These are phyloP conservation scores for Fonticula alba DNA, from an alignment of 78 protist species.

Conservation along the genomic window DNA sequence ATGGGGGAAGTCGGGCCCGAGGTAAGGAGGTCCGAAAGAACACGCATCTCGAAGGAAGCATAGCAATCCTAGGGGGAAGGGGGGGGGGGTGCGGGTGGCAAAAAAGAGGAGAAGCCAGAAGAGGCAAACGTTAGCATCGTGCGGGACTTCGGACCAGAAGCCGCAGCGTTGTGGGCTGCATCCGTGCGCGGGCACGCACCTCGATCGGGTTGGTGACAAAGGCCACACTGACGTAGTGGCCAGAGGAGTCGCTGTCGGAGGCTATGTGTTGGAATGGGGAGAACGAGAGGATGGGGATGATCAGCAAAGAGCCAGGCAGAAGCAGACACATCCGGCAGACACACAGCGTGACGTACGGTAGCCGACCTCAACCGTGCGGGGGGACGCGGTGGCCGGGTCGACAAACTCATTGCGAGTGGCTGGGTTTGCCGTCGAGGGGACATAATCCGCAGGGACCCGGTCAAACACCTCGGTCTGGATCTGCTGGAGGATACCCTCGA, in stretches of 20 bases:
- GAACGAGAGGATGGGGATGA: no score
- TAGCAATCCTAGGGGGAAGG: neutral
- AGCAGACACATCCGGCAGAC: neutral
- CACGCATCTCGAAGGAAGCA: neutral
- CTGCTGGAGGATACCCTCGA: neutral
- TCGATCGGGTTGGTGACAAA: neutral
- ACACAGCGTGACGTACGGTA: neutral
- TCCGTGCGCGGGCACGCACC: neutral
- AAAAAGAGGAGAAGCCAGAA: neutral
- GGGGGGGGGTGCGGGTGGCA: no score
- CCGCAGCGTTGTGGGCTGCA: no score
- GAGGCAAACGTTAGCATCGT: neutral
- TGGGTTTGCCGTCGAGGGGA: neutral
- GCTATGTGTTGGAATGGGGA: neutral
- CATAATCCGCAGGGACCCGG: no score
- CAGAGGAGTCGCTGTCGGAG: neutral
- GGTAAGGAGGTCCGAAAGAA: neutral
- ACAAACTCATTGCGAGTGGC: neutral
- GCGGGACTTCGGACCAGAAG: no score
- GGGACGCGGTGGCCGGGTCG: neutral
- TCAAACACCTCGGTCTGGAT: neutral
- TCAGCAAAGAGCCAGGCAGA: neutral
- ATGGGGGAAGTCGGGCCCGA: conserved; percentile 1
- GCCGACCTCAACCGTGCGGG: neutral
- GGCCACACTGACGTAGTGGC: neutral